phyloP scores from a whole-genome alignment of 2,329 filamentous ascomycete species.

The Phialocephala sp. region DNA sequence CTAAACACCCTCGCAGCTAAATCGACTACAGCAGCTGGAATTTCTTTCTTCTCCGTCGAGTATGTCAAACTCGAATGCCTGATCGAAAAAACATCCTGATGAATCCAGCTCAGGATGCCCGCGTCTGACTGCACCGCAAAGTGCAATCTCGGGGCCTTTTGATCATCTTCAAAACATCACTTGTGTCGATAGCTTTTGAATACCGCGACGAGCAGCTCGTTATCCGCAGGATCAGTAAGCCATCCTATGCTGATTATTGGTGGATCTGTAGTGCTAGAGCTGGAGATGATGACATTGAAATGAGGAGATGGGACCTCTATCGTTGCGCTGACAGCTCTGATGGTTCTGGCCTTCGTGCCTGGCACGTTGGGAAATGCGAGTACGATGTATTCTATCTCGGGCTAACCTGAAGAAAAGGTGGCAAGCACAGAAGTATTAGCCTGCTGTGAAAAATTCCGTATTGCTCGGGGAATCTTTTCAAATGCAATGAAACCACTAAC shows the following conservation, averaged over 20 bases:
- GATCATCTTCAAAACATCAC: constrained; percentile 17
- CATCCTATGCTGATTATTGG: constrained; percentile 52
- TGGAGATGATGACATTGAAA: constrained; percentile 50
- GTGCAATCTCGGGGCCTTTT: constrained; percentile 27
- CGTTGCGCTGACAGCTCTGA: constrained; percentile 44
- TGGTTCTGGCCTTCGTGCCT: constrained; percentile 34
- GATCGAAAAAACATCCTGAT: constrained; percentile 35
- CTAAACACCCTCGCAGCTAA: not conserved
- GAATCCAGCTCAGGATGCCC: constrained; percentile 28
- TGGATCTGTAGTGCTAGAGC: constrained; percentile 41
- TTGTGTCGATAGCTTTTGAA: constrained; percentile 50
- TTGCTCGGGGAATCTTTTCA: constrained; percentile 34
- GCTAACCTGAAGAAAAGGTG: constrained; percentile 41
- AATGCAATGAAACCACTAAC: constrained; percentile 47
- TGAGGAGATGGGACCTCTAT: constrained; percentile 49
- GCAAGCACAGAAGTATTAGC: constrained; percentile 46
- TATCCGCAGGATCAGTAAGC: constrained; percentile 50
- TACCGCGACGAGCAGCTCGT: constrained; percentile 50
- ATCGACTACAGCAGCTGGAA: too few species aligned
- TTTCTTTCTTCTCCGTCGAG: constrained; percentile 50
- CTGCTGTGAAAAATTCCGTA: constrained; percentile 42
- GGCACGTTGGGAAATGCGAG: constrained; percentile 50
- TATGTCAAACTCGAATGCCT: constrained; percentile 62
- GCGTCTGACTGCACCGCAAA: constrained; percentile 32
- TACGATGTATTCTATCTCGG: constrained; percentile 41